phyloP scores from a whole-genome alignment of 257 asterid genomes.

The Jacaranda mimosifolia region DNA sequence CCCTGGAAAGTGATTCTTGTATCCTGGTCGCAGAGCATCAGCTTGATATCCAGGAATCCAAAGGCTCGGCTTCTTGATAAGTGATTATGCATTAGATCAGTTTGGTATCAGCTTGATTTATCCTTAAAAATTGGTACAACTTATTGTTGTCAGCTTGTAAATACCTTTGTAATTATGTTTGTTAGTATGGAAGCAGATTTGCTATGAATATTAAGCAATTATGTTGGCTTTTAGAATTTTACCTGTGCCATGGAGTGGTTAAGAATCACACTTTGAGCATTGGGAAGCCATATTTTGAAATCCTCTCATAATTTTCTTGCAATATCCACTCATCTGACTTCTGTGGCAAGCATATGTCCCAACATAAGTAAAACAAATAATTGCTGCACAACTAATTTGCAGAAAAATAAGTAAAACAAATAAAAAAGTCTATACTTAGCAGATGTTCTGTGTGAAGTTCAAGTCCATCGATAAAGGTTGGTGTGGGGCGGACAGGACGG shows the following conservation, averaged over 20 bases:
- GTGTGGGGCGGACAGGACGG: no score
- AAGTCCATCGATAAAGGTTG: no score
- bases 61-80: constrained; percentile 71
- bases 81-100: not conserved
- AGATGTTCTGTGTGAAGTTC: no score
- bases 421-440: no score
- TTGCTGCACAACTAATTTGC: no score
- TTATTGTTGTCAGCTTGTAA: constrained; percentile 17
- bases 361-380: no score
- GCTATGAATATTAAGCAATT: not conserved
- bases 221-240: not conserved
- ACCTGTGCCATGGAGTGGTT: no score
- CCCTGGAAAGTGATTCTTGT: constrained; percentile 86
- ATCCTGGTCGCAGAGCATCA: constrained; percentile 88
- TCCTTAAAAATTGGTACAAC: not conserved
- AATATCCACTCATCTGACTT: no score
- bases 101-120: constrained; percentile 2
- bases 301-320: not conserved
- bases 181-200: not conserved
- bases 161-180: constrained; percentile 7
- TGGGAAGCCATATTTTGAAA: not conserved
- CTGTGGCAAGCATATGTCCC: no score
- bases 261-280: not conserved
- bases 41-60: constrained; percentile 71
- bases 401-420: no score